Evolutionary conservation across 176 grass and related monocot species (phyloP), one percentile per base, ranked within the genome.

Genomic region (Hsuehochloa calcarea): DNA sequence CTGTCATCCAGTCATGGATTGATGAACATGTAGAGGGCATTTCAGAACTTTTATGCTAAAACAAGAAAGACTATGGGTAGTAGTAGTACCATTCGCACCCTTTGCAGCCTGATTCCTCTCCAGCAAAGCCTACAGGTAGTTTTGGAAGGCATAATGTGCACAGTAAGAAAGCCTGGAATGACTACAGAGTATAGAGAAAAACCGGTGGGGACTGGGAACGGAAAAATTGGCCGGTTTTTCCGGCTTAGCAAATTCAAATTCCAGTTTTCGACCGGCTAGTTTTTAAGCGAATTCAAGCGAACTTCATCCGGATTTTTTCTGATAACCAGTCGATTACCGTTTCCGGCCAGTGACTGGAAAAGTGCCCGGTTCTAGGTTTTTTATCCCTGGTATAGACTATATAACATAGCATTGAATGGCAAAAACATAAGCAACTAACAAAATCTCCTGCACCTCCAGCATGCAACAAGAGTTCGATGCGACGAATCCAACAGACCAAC

Each of bases 361-460:
- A n/a, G n/a, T n/a, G n/a, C n/a, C n/a, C n/a, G n/a, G n/a, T n/a
- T n/a, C n/a, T n/a, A n/a, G n/a, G n/a, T n/a, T n/a, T n/a, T n/a
- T n/a, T n/a, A n/a, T n/a, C n/a, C n/a, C n/a, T n/a, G n/a, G 1
- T 29, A 29, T 29, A 29, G 29, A 29, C 3, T 62, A 78, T 23
- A 43, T 37, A 68, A 7, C 22, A 73, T 35, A 56, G 25, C 29
- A 60, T 39, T 19, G 1, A 60, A 63, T n/a, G 22, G 22, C 23
- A 56, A 86, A 68, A 26, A 72, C 54, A 27, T 26, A 65, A 40
- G 27, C 22, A 83, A 77, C 10, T 12, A 68, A 81, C 16, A 49
- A 60, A 77, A 98, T 93, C 93, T 98, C 89, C 82, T 98, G 96
- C 62, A 98, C 84, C 69, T 93, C 87, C 72, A 92, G 52, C 83